These are phyloP conservation scores for Wallacemonas sp. DNA, from an alignment of 208 protist genomes.

Conservation along the genomic window DNA sequence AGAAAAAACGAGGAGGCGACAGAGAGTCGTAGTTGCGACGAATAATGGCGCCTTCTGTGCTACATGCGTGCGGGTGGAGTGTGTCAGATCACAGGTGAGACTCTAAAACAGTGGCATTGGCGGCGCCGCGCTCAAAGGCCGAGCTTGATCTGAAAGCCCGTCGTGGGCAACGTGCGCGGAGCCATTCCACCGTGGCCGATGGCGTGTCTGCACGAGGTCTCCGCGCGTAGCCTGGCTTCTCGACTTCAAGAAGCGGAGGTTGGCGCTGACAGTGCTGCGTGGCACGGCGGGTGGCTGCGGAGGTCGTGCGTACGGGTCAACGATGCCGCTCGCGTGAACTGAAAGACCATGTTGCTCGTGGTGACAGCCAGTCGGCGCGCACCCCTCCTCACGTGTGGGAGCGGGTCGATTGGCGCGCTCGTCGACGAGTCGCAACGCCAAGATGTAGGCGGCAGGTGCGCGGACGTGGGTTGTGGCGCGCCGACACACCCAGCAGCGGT, in stretches of 20 bases:
- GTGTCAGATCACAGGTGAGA: background rate
- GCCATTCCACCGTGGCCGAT: background rate
- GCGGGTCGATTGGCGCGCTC: background rate
- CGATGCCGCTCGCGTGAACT: background rate
- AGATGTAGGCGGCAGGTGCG: constrained; percentile 15
- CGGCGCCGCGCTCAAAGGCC: background rate
- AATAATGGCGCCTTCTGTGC: no score
- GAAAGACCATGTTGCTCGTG: background rate
- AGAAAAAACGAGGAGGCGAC: no score
- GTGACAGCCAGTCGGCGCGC: background rate
- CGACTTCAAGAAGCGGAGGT: background rate
- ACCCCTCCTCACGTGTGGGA: background rate
- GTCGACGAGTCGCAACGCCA: background rate
- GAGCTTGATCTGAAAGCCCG: background rate
- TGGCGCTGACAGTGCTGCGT: constrained; percentile 9
- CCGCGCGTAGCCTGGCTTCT: background rate
- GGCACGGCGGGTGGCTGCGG: background rate
- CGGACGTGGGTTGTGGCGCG: constrained; percentile 26
- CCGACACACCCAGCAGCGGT: constrained; percentile 39
- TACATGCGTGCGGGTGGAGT: background rate
- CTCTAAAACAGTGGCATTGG: constrained; percentile 3
- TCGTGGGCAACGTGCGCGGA: constrained; percentile 1
- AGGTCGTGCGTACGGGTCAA: background rate
- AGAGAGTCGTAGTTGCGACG: no score
- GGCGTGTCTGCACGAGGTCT: background rate